Base-by-base conservation (phyloP, 129 eudicot genomes). In the Chrysanthemum makinoi region DNA sequence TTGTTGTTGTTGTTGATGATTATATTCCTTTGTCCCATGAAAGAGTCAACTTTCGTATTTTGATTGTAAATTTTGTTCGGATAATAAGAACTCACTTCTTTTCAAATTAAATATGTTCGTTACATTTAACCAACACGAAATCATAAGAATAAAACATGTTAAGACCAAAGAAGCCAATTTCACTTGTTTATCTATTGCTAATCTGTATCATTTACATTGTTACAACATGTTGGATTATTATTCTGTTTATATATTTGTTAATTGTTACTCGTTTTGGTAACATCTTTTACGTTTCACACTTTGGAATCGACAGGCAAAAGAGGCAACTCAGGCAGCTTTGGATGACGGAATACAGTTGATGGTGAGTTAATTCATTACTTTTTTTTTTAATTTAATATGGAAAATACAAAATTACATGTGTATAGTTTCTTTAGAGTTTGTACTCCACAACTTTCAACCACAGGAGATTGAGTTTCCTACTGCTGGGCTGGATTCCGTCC, bases 381-480 rank as follows among this genome's bases (percentile, higher is more conserved):
- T 30, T 76, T 39, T 5, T 48, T 64, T 22, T 20, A 20, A 43
- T 73, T 65, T 66, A 49, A 7, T 69, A 64, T 18, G 47, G 28
- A 54, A 77, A 75, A 73, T 73, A 74, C 72, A 70, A 48, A 53
- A 69, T 70, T 80, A 62, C 75, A 51, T 65, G 62, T 80, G 73
- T 77, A 68, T 10, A 68, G 35, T 62, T 62, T 43, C 79, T 65
- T 50, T 72, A 80, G 79, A 86, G 77, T 75, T 77, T 78, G 82
- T 88, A 78, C 86, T 79, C 80, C 78, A 85, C 92, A 82, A 84
- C 77, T 78, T 77, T 85, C 76, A 84, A 82, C 75, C 80, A 62
- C 95, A 92, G 98, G 98, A 92, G 88, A 89, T 92, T 80, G 98
- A 92, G 80, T 92, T 92, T 84, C 98, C 98, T 62, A 92, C 96